Evolutionary conservation across 495 filamentous ascomycete genomes (phyloP), one percentile per base, ranked within the genome.

Genomic region (Xylaria palmicola): DNA sequence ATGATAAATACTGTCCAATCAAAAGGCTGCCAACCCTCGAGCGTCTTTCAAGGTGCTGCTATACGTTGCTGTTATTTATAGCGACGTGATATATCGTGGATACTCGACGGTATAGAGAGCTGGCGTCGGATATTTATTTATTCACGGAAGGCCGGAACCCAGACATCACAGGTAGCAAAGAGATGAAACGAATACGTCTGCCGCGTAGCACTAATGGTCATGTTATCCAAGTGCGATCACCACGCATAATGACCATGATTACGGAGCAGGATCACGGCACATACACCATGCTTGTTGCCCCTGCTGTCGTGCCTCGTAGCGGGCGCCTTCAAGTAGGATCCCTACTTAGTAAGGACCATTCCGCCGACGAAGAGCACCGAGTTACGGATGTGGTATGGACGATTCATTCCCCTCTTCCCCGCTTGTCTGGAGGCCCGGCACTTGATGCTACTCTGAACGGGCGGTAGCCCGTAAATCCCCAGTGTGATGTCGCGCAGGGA

Each of bases 371-470:
- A 51, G 36, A 13, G n/a, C 37, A 29, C 30, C 29, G 29, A 19
- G 3, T 6, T 27, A 7, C 40, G 22, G 54, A 20, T 57, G 41
- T 43, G 55, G 55, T 24, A 57, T 27, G 41, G 24, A 12, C 12
- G 24, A 7, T 6, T 20, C 10, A 32, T 37, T 39, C 55, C 32
- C 19, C 56, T 29, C 56, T 59, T 59, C 56, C 45, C 56, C 56
- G 56, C 56, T 50, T 47, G 19, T 50, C 51, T 30, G 30, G n/a
- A 26, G 32, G 1, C 0, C 32, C 44, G 56, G 56, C 44, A 45
- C 17, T 49, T 59, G 15, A 49, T 41, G 17, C 39, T 43, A 26
- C n/a, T 17, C 39, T 27, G 39, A 27, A 34, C 37, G 2, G 34
- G 6, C 20, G 22, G 49, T 17, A n/a, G 17, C 17, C 36, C 12